A percentile compares a stretch with the other conserved stretches of the same genome.
Evolutionary conservation across 257 asterid genomes (phyloP).

Genomic region (Datura wrightii): DNA sequence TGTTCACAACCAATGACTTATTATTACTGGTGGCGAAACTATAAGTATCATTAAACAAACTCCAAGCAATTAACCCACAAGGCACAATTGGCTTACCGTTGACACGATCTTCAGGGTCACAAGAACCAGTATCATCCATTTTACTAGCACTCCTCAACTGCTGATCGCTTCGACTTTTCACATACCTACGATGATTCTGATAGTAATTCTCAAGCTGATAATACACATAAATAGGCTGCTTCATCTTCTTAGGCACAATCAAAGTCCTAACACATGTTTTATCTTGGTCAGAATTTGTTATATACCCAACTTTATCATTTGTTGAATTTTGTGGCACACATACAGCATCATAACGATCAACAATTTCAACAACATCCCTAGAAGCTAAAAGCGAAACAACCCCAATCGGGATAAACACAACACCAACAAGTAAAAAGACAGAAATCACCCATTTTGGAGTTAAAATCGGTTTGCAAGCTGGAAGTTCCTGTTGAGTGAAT

Average conservation of each 20-base stretch:
- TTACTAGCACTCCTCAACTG: slow-evolving; percentile 61
- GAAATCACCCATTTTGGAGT: slow-evolving; percentile 99
- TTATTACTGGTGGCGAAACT: slow-evolving; percentile 54
- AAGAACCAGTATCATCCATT: slow-evolving; percentile 49
- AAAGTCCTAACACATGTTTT: slow-evolving; percentile 55
- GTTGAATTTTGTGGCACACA: slow-evolving; percentile 51
- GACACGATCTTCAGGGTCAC: slow-evolving; percentile 76
- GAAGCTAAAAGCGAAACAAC: slow-evolving; percentile 83
- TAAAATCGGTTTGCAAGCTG: slow-evolving; percentile 97
- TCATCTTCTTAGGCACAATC: slow-evolving; percentile 54
- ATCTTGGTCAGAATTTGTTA: slow-evolving; percentile 41
- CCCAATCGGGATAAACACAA: slow-evolving; percentile 87
- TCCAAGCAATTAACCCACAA: slow-evolving; percentile 99
- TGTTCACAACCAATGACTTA: slow-evolving; percentile 54
- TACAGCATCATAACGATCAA: slow-evolving; percentile 56
- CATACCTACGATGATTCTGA: slow-evolving; percentile 89
- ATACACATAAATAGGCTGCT: slow-evolving; percentile 60
- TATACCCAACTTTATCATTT: slow-evolving; percentile 43
- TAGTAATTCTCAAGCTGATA: slow-evolving; percentile 69
- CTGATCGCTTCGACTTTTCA: slow-evolving; percentile 94
- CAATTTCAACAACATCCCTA: slow-evolving; percentile 63
- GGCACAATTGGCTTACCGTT: slow-evolving; percentile 73
- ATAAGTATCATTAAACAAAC: slow-evolving; percentile 90
- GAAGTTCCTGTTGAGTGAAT: slow-evolving; percentile 97
- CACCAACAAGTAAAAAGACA: slow-evolving; percentile 73